A percentile compares a stretch with the other conserved stretches of the same genome.
Evolutionary conservation across 257 asterid genomes (phyloP).

Genomic region (Petunia secreta): DNA sequence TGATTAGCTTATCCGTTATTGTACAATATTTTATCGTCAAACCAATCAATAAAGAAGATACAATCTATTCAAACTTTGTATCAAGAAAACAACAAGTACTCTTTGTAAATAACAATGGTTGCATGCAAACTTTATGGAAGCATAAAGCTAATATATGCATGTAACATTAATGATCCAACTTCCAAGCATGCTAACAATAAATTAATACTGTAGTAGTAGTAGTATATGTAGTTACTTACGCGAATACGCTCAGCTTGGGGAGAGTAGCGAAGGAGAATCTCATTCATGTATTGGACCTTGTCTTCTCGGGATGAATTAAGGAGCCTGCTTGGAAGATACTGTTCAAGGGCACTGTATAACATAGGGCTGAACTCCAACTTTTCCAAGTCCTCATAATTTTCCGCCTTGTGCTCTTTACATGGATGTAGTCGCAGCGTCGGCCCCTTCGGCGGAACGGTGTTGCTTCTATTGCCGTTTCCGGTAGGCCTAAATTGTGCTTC

Average conservation of each 20-base stretch:
- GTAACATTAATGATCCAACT: neutral
- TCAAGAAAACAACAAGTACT: too few species aligned
- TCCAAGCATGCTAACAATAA: neutral
- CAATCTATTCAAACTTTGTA: too few species aligned
- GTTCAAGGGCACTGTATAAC: constrained; percentile 73
- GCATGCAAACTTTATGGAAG: too few species aligned
- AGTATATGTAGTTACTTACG: constrained; percentile 38
- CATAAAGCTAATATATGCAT: too few species aligned
- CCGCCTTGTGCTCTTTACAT: constrained; percentile 69
- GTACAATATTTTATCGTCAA: too few species aligned
- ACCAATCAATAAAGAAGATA: too few species aligned
- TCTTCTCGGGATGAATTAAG: constrained; percentile 59
- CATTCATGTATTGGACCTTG: constrained; percentile 70
- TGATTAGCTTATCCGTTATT: too few species aligned
- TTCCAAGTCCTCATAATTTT: constrained; percentile 68
- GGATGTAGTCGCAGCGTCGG: constrained; percentile 69
- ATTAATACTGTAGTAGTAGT: neutral
- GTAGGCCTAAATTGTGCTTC: constrained; percentile 21
- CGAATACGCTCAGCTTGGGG: constrained; percentile 77
- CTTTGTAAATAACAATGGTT: too few species aligned
- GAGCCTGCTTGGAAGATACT: constrained; percentile 66
- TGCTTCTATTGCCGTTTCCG: constrained; percentile 49
- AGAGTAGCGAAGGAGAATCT: constrained; percentile 73
- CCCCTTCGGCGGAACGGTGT: constrained; percentile 45
- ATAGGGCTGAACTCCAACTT: constrained; percentile 70